Evolutionary conservation across 306 rosid species (phyloP), one percentile per base, ranked within the genome.

Genomic region (Ochetophila trinervis): DNA sequence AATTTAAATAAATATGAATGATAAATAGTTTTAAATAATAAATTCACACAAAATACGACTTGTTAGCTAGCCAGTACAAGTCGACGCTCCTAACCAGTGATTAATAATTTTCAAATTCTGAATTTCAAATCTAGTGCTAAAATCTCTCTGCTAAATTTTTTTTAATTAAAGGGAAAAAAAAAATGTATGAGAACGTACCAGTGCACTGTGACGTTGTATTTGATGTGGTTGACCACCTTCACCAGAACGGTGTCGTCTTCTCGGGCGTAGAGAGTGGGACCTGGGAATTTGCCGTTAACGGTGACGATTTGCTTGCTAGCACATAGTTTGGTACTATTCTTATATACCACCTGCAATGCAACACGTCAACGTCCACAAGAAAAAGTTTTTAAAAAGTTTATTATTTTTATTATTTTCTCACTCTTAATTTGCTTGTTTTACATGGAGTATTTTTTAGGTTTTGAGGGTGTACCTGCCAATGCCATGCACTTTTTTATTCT

Each of bases 401-500:
- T 10, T 50, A 49, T 18, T 49, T 16, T n/a, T n/a, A n/a, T n/a
- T n/a, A n/a, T n/a, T 27, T 27, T 27, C 53, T 2, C 3, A 49
- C 8, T 16, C 15, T 49, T 7, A 18, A 16, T 15, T 49, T 8
- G 50, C 16, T 15, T 58, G 32, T 27, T 27, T 27, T 27, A 27
- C 32, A 4, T 27, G 32, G 32, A 27, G 42, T 58, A 1, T 8
- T 24, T 73, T 65, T 57, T 22, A 23, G 77, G 71, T 57, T 65
- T 57, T 65, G 66, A 75, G 56, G 80, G 34, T 69, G 67, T 55
- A 73, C 71, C 71, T 54, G 76, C 78, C 81, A 24, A 68, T 54
- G 76, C 78, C 81, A 24, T 56, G 60, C 50, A 57, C 65, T 47
- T 62, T 13, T 3, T 62, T 23, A 23, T 18, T 6, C n/a, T n/a